Evolutionary conservation across 345 rosid genomes (phyloP), one percentile per base, ranked within the genome.

Genomic region (Xanthoceras sorbifolium): DNA sequence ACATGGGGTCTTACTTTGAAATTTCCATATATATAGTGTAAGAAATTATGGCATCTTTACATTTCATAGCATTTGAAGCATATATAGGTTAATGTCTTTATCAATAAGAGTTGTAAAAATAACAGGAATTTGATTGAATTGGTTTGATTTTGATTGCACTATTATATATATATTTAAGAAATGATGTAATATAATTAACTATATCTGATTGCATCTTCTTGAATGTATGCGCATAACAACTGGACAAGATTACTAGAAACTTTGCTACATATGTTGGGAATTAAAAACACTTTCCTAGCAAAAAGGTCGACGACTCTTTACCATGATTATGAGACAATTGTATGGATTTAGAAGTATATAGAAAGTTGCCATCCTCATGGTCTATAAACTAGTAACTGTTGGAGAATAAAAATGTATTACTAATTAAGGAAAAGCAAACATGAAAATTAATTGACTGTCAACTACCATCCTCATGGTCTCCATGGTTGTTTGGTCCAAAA

Each of bases 381-480:
- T 75, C 36, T 64, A 65, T 34, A 52, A 55, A 74, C 70, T 74
- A 64, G 54, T 69, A 44, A 42, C 59, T 31, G 66, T 66, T 60
- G 40, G 46, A 52, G 26, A 55, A 52, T 52, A n/a, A 5, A 74
- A 61, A 73, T 44, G 68, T 12, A 64, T 36, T 50, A 55, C 20
- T 22, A 32, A 57, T 46, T 12, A 42, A 42, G n/a, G n/a, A 77
- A 69, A 69, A 62, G 42, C 62, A 42, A 74, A 76, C 75, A 54
- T 57, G 62, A 38, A 71, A 74, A 76, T 69, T 36, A 74, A 76
- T 65, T 46, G n/a, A 48, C 38, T 54, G n/a, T 72, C 61, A n/a
- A 44, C 67, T 66, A 67, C 62, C 11, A 44, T 63, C n/a, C n/a
- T n/a, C n/a, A n/a, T n/a, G n/a, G n/a, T n/a, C n/a, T 32, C 66